A percentile compares a stretch with the other conserved stretches of the same genome.
These are phyloP conservation scores for Hawksworthiomyces lignivorus DNA, from an alignment of 2,329 filamentous ascomycete genomes.

Conservation along the genomic window DNA sequence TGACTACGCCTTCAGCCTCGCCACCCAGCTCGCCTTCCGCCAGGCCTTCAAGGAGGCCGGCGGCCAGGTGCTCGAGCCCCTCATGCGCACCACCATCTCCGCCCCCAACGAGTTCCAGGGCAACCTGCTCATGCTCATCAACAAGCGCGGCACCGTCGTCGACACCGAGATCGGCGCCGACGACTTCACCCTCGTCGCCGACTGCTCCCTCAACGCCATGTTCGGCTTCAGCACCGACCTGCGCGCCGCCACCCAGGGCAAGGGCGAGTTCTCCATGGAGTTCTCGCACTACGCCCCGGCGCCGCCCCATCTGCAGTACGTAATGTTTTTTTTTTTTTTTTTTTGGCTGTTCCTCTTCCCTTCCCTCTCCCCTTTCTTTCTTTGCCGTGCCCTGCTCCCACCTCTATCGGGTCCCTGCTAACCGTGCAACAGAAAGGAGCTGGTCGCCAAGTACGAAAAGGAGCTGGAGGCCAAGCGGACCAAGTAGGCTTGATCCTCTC, in stretches of 20 bases:
- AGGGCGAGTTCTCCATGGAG: conserved; percentile 98
- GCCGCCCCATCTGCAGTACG: conserved; percentile 80
- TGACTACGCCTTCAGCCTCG: conserved; percentile 90
- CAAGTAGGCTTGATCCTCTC: no score
- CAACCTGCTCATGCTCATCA: conserved; percentile 86
- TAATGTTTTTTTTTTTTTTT: conserved; percentile 19
- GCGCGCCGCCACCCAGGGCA: conserved; percentile 89
- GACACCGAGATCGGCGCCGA: conserved; percentile 92
- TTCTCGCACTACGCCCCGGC: conserved; percentile 93
- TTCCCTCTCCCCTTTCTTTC: no score
- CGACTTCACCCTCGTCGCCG: conserved; percentile 86
- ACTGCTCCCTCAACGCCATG: conserved; percentile 94
- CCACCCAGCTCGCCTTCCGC: conserved; percentile 92
- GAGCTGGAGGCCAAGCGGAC: conserved; percentile 50
- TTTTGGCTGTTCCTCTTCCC: conserved; percentile 11
- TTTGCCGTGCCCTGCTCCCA: no score
- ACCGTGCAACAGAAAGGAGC: conserved; percentile 41
- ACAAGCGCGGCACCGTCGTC: conserved; percentile 92
- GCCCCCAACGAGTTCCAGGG: conserved; percentile 97
- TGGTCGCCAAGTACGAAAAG: conserved; percentile 51
- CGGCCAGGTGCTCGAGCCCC: conserved; percentile 81
- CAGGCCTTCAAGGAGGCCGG: conserved; percentile 79
- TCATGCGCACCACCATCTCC: conserved; percentile 98
- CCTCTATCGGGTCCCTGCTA: conserved; percentile 19
- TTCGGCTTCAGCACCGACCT: conserved; percentile 93